Percentiles rank a stretch among this genome's conserved stretches.
Conservation (phyloP, 345 rosid species). For the Ricinus communis region DNA sequence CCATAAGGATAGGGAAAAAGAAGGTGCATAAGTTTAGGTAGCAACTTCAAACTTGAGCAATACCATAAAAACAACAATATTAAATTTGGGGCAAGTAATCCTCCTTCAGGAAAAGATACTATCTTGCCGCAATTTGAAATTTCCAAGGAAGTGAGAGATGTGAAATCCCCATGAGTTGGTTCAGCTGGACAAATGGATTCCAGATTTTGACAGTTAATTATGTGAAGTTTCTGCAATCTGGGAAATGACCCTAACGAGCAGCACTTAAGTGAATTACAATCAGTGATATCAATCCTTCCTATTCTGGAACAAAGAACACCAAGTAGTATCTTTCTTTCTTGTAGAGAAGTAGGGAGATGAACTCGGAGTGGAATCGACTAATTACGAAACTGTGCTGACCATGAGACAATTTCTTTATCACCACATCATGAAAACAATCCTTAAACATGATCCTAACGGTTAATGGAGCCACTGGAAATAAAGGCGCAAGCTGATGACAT, state of each 20-base stretch:
- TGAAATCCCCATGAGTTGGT: background rate
- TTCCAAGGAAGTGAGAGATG: background rate
- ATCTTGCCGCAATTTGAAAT: background rate
- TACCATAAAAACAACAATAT: background rate
- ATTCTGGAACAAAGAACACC: too few species aligned
- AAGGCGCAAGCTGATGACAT: too few species aligned
- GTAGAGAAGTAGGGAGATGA: too few species aligned
- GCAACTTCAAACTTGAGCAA: conserved; percentile 9
- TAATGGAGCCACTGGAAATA: too few species aligned
- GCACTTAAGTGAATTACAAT: background rate
- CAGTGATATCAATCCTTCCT: background rate
- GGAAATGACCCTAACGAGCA: background rate
- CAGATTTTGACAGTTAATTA: background rate
- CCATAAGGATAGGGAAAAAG: conserved; percentile 15
- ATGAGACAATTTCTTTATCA: too few species aligned
- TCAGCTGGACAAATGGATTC: background rate
- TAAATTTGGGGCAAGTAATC: conserved; percentile 19
- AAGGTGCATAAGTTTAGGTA: conserved; percentile 19
- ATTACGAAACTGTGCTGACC: too few species aligned
- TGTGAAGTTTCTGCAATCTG: too few species aligned
- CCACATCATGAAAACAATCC: too few species aligned
- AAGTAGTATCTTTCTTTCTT: too few species aligned
- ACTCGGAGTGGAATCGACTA: too few species aligned
- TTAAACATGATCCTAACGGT: too few species aligned
- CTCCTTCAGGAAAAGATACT: conserved; percentile 15